A percentile compares a stretch with the other conserved stretches of the same genome.
Conservation (phyloP, 2,329 filamentous ascomycete species). For the Penicillium vulpinum region DNA sequence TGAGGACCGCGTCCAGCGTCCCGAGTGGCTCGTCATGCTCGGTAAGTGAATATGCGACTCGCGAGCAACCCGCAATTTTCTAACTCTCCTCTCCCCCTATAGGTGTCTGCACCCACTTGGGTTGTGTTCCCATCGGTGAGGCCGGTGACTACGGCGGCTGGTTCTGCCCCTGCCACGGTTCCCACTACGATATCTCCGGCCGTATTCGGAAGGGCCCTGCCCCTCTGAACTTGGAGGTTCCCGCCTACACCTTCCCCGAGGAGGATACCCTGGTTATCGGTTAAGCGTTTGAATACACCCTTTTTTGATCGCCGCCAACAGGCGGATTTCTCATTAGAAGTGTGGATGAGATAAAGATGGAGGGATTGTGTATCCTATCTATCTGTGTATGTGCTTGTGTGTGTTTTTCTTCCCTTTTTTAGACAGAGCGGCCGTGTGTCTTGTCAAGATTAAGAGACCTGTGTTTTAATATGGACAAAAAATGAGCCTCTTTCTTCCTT, state of each 20-base stretch:
- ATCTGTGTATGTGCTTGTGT: constrained; percentile 28
- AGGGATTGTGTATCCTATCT: constrained; percentile 22
- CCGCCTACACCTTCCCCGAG: constrained; percentile 86
- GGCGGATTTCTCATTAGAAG: constrained; percentile 18
- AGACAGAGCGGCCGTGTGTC: constrained; percentile 37
- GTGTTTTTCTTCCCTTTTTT: constrained; percentile 26
- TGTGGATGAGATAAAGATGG: constrained; percentile 15
- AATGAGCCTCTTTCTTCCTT: constrained; percentile 33
- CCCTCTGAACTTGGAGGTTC: constrained; percentile 95
- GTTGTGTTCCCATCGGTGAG: constrained; percentile 98
- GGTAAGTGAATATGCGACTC: constrained; percentile 55
- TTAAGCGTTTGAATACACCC: constrained; percentile 55
- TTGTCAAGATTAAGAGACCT: constrained; percentile 40
- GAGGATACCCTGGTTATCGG: constrained; percentile 88
- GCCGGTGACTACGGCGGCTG: constrained; percentile 97
- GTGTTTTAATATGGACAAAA: constrained; percentile 44
- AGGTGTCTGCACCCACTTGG: constrained; percentile 98
- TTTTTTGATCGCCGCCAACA: constrained; percentile 8
- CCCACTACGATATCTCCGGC: constrained; percentile 99
- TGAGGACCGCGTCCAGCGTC: constrained; percentile 91
- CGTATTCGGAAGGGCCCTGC: constrained; percentile 97
- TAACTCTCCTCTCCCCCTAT: constrained; percentile 5
- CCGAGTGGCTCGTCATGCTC: constrained; percentile 98
- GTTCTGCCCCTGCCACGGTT: constrained; percentile 99
- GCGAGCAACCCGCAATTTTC: background rate